These are phyloP conservation scores for Synchytrium microbalum DNA, from an alignment of 371 early-diverging fungal genomes.

Conservation along the genomic window DNA sequence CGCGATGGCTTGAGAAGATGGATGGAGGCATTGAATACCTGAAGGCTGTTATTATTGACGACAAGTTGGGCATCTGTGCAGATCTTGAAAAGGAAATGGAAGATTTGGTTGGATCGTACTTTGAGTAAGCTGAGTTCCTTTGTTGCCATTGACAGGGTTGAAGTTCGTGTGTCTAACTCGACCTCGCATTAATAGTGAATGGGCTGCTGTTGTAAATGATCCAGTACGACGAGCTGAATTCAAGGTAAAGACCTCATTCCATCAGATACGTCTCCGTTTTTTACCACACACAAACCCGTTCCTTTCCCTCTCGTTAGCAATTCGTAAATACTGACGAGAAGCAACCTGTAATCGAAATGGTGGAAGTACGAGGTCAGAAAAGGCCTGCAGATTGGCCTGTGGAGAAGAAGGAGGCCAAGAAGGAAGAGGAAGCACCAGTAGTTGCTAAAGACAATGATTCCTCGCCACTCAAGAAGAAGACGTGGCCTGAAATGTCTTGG, in stretches of 20 bases:
- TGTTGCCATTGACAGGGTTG: slow-evolving; percentile 3
- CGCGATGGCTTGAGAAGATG: slow-evolving; percentile 61
- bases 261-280: too few species aligned
- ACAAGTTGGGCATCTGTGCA: slow-evolving; percentile 50
- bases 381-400: slow-evolving; percentile 58
- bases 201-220: slow-evolving; percentile 53
- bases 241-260: too few species aligned
- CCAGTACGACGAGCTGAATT: slow-evolving; percentile 46
- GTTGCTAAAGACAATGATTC: too few species aligned
- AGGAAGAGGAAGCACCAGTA: slow-evolving; percentile 24
- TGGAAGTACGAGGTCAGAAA: slow-evolving; percentile 52
- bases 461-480: slow-evolving; percentile 7
- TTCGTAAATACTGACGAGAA: slow-evolving; percentile 52
- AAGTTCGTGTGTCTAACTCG: slow-evolving; percentile 6
- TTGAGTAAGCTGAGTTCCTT: slow-evolving; percentile 20
- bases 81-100: slow-evolving; percentile 56
- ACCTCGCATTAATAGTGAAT: slow-evolving; percentile 41
- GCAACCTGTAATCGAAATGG: slow-evolving; percentile 43
- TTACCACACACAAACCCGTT: too few species aligned
- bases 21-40: slow-evolving; percentile 55
- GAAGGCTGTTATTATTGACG: slow-evolving; percentile 51
- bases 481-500: slow-evolving; percentile 16
- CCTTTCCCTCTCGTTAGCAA: too few species aligned
- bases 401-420: slow-evolving; percentile 11
- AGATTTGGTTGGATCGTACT: slow-evolving; percentile 44